phyloP scores from a whole-genome alignment of 345 rosid genomes.

The Camelina hispida region DNA sequence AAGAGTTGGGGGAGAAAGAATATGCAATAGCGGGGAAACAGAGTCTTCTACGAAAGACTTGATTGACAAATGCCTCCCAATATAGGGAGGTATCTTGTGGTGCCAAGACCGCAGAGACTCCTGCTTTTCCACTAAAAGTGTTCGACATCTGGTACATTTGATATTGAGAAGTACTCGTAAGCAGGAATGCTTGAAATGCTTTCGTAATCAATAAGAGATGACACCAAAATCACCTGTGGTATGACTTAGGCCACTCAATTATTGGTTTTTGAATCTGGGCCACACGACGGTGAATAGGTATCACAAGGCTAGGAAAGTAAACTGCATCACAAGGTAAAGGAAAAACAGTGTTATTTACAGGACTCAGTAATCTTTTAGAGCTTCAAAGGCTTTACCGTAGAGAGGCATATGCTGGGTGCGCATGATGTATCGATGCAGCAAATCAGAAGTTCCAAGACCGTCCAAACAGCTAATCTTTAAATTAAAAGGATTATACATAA shows the following conservation, averaged over 20 bases:
- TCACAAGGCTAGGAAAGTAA: constrained; percentile 72
- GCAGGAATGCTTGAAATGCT: constrained; percentile 22
- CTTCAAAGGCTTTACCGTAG: constrained; percentile 53
- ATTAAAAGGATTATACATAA: constrained; percentile 36
- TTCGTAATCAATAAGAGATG: constrained; percentile 24
- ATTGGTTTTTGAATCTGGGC: constrained; percentile 84
- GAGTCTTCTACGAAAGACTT: constrained; percentile 76
- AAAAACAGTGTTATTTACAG: constrained; percentile 24
- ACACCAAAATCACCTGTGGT: constrained; percentile 61
- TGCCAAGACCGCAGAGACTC: constrained; percentile 79
- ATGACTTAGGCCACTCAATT: constrained; percentile 94
- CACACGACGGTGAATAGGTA: constrained; percentile 65
- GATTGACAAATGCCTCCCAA: constrained; percentile 82
- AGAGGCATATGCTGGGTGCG: constrained; percentile 78
- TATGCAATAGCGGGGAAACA: constrained; percentile 73
- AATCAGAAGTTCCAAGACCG: constrained; percentile 75
- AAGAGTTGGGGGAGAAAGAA: constrained; percentile 80
- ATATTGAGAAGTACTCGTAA: constrained; percentile 33
- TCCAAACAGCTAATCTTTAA: constrained; percentile 78
- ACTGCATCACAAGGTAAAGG: constrained; percentile 50
- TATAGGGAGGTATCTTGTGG: constrained; percentile 66
- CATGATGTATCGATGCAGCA: constrained; percentile 66
- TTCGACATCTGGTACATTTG: constrained; percentile 65
- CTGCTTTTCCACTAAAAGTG: constrained; percentile 64
- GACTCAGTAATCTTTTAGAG: constrained; percentile 6